These are phyloP conservation scores for Rhodotorula diobovata DNA, from an alignment of 768 basidiomycete species.

Conservation along the genomic window DNA sequence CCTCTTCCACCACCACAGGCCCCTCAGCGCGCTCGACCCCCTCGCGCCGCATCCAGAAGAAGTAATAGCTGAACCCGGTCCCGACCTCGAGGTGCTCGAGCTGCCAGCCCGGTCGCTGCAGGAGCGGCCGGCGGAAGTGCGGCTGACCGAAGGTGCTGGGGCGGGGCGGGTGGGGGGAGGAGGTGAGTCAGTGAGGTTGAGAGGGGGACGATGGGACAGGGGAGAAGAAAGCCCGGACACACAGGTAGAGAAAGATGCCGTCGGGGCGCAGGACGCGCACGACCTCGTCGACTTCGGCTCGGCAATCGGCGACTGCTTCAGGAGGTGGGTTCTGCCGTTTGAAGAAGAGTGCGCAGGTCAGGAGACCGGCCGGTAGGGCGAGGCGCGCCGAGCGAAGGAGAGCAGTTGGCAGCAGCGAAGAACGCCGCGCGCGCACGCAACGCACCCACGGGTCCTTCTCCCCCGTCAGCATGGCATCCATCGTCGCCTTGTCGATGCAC, in stretches of 20 bases:
- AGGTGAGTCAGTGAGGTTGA: not conserved
- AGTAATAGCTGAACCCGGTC: slow-evolving; percentile 48
- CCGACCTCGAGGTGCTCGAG: slow-evolving; percentile 68
- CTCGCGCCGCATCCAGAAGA: slow-evolving; percentile 7
- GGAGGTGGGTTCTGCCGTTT: slow-evolving; percentile 75
- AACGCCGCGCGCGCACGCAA: not conserved
- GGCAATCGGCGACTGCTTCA: slow-evolving; percentile 66
- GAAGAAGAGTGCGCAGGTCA: not conserved
- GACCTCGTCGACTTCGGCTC: slow-evolving; percentile 69
- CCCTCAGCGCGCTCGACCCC: not conserved
- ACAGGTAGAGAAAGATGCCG: slow-evolving; percentile 65
- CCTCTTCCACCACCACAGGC: not conserved
- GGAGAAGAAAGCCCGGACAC: not conserved
- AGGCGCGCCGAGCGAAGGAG: not conserved
- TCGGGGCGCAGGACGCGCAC: slow-evolving; percentile 60
- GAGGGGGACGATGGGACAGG: not conserved
- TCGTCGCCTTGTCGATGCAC: slow-evolving; percentile 77
- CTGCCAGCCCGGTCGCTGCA: slow-evolving; percentile 57
- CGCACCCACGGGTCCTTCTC: slow-evolving; percentile 51
- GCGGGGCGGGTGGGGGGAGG: too few relatives aligned
- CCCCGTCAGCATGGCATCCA: slow-evolving; percentile 82
- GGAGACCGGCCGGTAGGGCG: too few relatives aligned
- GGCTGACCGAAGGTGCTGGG: slow-evolving; percentile 65
- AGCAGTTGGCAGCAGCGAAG: not conserved
- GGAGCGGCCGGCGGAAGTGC: slow-evolving; percentile 71